A percentile compares a stretch with the other conserved stretches of the same genome.
These are phyloP conservation scores for Lentinula boryana DNA, from an alignment of 768 basidiomycete genomes.

Conservation along the genomic window DNA sequence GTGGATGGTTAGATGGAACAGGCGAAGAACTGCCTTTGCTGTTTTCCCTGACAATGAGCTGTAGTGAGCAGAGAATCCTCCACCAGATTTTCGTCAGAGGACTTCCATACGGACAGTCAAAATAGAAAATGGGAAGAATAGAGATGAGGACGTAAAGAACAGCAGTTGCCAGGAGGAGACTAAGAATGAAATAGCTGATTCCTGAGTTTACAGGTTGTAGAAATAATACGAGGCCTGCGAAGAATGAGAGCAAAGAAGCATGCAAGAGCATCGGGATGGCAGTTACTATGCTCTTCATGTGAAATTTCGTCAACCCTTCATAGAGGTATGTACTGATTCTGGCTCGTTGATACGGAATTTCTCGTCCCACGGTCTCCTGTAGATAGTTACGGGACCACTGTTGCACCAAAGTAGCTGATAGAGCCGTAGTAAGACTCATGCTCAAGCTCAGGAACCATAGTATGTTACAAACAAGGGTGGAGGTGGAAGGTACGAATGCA, in stretches of 20 bases:
- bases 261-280: constrained; percentile 41
- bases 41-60: constrained; percentile 19
- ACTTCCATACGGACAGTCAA: constrained; percentile 10
- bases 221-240: constrained; percentile 42
- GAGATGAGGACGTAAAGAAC: constrained; percentile 9
- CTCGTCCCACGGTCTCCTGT: constrained; percentile 26
- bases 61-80: constrained; percentile 18
- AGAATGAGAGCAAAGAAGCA: constrained; percentile 42
- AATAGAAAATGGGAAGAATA: constrained; percentile 5
- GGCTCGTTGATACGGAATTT: constrained; percentile 30
- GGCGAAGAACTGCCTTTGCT: constrained; percentile 12
- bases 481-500: constrained; percentile 19
- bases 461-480: constrained; percentile 30
- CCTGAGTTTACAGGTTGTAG: constrained; percentile 28
- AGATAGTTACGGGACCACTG: constrained; percentile 42
- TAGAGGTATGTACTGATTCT: constrained; percentile 35
- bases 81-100: constrained; percentile 8
- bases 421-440: constrained; percentile 33
- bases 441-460: constrained; percentile 42
- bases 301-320: constrained; percentile 30
- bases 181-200: constrained; percentile 13
- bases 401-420: constrained; percentile 40
- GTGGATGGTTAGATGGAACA: constrained; percentile 11
- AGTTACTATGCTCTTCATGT: constrained; percentile 32
- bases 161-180: not conserved